Conservation (phyloP, 2,329 filamentous ascomycete species). For the Scolecobasidium constrictum region DNA sequence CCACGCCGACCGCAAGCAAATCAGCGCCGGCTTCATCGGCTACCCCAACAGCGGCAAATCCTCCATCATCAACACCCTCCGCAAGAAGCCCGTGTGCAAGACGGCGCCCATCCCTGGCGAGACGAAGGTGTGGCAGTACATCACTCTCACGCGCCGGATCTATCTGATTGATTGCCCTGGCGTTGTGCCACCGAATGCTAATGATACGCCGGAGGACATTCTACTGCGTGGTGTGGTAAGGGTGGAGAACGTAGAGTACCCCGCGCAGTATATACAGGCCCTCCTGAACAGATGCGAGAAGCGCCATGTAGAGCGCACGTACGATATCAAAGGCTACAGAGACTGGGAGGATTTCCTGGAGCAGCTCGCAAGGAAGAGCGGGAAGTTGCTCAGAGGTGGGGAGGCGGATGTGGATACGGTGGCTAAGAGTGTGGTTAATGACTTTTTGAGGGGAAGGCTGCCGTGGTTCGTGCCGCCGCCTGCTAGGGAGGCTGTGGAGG, state of each 20-base stretch:
- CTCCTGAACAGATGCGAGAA: constrained; percentile 71
- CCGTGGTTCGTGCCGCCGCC: constrained; percentile 91
- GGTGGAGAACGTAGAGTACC: constrained; percentile 92
- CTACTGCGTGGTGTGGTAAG: constrained; percentile 83
- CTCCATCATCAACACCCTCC: constrained; percentile 90
- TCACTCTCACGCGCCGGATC: constrained; percentile 88
- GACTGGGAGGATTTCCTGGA: constrained; percentile 77
- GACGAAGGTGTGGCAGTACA: constrained; percentile 97
- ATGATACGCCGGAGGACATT: constrained; percentile 78
- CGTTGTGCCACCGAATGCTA: constrained; percentile 80
- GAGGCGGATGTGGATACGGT: constrained; percentile 91
- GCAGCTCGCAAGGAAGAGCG: constrained; percentile 74
- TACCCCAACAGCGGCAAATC: constrained; percentile 95
- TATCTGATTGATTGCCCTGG: constrained; percentile 95
- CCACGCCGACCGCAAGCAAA: constrained; percentile 85
- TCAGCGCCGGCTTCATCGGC: constrained; percentile 79
- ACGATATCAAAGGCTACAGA: constrained; percentile 71
- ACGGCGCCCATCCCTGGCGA: constrained; percentile 93
- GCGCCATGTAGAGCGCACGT: constrained; percentile 85
- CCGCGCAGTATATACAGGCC: constrained; percentile 86
- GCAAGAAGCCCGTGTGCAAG: constrained; percentile 87
- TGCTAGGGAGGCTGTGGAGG: constrained; percentile 43
- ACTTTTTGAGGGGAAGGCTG: constrained; percentile 89
- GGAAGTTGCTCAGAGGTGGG: constrained; percentile 79
- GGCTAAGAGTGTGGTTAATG: constrained; percentile 92